Percentiles rank a stretch among this genome's conserved stretches.
Conservation (phyloP, 2,329 filamentous ascomycete species). For the Rhinocladiella mackenziei region DNA sequence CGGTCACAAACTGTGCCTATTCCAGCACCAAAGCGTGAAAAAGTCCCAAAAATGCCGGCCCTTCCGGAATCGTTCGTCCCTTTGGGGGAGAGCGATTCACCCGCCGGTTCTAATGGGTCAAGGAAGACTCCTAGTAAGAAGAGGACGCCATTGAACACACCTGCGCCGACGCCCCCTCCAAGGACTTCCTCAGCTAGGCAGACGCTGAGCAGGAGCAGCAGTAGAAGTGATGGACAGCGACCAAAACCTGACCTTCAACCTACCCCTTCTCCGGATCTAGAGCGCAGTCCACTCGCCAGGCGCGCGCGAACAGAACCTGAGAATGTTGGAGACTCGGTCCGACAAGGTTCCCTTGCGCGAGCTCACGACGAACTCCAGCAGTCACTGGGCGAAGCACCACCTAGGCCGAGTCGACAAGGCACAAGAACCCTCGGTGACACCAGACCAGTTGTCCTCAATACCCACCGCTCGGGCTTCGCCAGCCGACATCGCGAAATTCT, state of each 20-base stretch:
- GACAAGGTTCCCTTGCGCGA: slow-evolving; percentile 22
- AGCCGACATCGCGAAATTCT: slow-evolving; percentile 34
- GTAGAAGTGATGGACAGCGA: slow-evolving; percentile 15
- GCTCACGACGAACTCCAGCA: slow-evolving; percentile 29
- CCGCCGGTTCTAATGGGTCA: slow-evolving; percentile 27
- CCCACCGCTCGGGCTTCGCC: slow-evolving; percentile 62
- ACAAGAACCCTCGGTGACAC: slow-evolving; percentile 58
- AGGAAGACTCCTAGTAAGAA: slow-evolving; percentile 31
- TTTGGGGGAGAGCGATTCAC: not conserved
- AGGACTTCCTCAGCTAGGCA: slow-evolving; percentile 28
- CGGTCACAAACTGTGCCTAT: slow-evolving; percentile 23
- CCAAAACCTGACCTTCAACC: slow-evolving; percentile 4
- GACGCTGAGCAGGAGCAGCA: slow-evolving; percentile 23
- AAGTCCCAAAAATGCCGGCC: slow-evolving; percentile 23
- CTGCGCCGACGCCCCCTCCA: slow-evolving; percentile 30
- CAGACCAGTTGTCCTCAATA: slow-evolving; percentile 43
- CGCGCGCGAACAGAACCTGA: slow-evolving; percentile 28
- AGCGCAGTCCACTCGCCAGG: slow-evolving; percentile 16
- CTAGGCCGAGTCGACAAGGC: slow-evolving; percentile 65
- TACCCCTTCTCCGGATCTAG: slow-evolving; percentile 7
- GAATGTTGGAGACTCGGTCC: slow-evolving; percentile 28
- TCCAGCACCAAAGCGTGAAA: slow-evolving; percentile 18
- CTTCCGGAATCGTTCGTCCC: slow-evolving; percentile 9
- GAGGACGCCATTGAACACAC: slow-evolving; percentile 31
- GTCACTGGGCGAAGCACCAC: slow-evolving; percentile 40